Percentiles rank a stretch among this genome's conserved stretches.
phyloP scores from a whole-genome alignment of 306 rosid genomes.

The Vigna reflexopilosa region DNA sequence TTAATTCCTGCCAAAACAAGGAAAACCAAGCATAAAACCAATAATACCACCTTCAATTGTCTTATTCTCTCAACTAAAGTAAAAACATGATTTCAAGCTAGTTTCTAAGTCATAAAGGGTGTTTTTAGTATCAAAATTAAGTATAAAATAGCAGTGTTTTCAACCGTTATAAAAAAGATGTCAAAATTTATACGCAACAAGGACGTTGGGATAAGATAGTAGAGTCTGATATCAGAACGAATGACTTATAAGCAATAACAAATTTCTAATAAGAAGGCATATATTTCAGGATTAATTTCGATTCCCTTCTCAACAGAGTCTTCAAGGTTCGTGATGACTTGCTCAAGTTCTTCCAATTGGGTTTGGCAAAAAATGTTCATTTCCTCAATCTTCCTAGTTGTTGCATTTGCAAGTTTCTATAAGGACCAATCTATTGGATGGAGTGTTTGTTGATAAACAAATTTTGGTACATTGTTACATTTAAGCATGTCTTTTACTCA shows the following conservation, averaged over 20 bases:
- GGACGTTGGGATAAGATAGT: conserved; percentile 63
- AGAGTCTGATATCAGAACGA: conserved; percentile 62
- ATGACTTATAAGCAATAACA: conserved; percentile 67
- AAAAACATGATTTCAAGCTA: no score
- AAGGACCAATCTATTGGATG: conserved; percentile 17
- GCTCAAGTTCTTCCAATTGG: conserved; percentile 74
- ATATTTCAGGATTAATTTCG: conserved; percentile 58
- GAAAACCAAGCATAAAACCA: no score
- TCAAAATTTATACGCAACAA: conserved; percentile 67
- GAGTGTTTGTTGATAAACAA: conserved; percentile 4
- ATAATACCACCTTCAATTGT: no score
- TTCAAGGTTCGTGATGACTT: conserved; percentile 69
- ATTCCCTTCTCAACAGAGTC: conserved; percentile 63
- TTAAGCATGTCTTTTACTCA: conserved; percentile 9
- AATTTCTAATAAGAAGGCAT: conserved; percentile 80
- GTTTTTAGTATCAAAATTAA: no score
- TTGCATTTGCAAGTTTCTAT: conserved; percentile 22
- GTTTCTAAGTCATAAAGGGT: no score
- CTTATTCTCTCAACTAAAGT: no score
- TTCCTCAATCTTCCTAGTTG: no score
- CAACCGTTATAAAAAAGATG: background rate
- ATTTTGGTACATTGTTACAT: conserved; percentile 10
- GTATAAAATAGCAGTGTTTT: no score
- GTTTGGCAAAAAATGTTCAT: conserved; percentile 41
- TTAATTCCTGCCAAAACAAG: no score